phyloP scores from a whole-genome alignment of 192 early-diverging fungal species.

The Podila epicladia region DNA sequence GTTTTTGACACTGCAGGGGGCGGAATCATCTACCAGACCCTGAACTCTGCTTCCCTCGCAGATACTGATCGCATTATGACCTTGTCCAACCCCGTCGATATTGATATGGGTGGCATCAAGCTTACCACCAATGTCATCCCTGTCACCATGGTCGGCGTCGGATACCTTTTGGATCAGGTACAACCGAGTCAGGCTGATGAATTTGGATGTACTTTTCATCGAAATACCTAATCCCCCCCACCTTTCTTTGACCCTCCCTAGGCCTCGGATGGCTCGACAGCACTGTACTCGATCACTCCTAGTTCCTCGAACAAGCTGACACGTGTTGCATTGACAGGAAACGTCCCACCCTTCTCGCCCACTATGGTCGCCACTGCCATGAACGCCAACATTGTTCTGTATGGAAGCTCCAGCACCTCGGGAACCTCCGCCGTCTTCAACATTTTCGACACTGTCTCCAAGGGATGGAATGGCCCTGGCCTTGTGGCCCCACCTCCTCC shows the following conservation, averaged over 20 bases:
- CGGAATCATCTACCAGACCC: constrained; percentile 6
- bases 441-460: constrained; percentile 20
- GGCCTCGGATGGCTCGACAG: constrained; percentile 25
- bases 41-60: constrained; percentile 5
- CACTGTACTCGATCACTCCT: constrained; percentile 23
- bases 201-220: neutral
- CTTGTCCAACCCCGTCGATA: constrained; percentile 9
- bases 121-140: constrained; percentile 27
- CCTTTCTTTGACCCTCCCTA: neutral
- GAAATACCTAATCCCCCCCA: neutral
- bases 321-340: constrained; percentile 17
- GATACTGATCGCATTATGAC: constrained; percentile 13
- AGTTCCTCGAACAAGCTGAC: constrained; percentile 1
- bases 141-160: constrained; percentile 28
- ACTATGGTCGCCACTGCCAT: constrained; percentile 12
- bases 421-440: constrained; percentile 12
- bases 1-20: constrained; percentile 29
- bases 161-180: constrained; percentile 35
- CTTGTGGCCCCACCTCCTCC: constrained; percentile 12
- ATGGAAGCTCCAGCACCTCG: constrained; percentile 10
- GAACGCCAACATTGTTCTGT: constrained; percentile 18
- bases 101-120: constrained; percentile 35
- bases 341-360: constrained; percentile 26
- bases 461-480: constrained; percentile 30
- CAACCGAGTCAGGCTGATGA: neutral